Evolutionary conservation across 2,329 filamentous ascomycete genomes (phyloP).

Genomic region (Periconia sp.): DNA sequence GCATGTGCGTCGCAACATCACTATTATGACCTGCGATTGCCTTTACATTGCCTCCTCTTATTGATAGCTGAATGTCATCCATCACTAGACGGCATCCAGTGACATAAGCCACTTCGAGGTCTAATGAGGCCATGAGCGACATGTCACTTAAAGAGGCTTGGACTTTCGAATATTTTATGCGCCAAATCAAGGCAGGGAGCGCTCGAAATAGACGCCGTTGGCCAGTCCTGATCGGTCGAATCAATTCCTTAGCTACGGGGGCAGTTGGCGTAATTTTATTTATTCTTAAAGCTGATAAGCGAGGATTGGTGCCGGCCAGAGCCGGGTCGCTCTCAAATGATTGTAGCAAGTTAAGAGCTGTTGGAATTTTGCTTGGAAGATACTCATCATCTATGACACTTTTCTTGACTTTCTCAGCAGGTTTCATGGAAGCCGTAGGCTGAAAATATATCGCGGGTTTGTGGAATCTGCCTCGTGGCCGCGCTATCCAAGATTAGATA

Average conservation of each 20-base stretch:
- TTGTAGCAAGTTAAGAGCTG: constrained; percentile 78
- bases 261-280: constrained; percentile 75
- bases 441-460: constrained; percentile 70
- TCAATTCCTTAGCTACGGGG: constrained; percentile 63
- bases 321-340: constrained; percentile 71
- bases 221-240: constrained; percentile 69
- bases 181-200: constrained; percentile 72
- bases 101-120: constrained; percentile 75
- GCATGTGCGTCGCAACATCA: constrained; percentile 65
- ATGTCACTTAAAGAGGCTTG: constrained; percentile 59
- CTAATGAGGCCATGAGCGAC: constrained; percentile 72
- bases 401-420: constrained; percentile 52
- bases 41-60: constrained; percentile 65
- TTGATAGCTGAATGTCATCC: constrained; percentile 62
- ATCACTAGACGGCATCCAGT: constrained; percentile 71
- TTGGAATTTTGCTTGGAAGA: constrained; percentile 70
- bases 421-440: constrained; percentile 61
- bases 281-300: constrained; percentile 75
- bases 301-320: constrained; percentile 66
- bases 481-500: constrained; percentile 29
- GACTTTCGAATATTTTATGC: constrained; percentile 73
- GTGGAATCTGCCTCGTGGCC: constrained; percentile 66
- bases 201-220: constrained; percentile 68
- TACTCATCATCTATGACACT: constrained; percentile 64
- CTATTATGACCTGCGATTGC: constrained; percentile 55